Base-by-base conservation (phyloP, 2,329 filamentous ascomycete genomes). In the Aspergillus sclerotialis region DNA sequence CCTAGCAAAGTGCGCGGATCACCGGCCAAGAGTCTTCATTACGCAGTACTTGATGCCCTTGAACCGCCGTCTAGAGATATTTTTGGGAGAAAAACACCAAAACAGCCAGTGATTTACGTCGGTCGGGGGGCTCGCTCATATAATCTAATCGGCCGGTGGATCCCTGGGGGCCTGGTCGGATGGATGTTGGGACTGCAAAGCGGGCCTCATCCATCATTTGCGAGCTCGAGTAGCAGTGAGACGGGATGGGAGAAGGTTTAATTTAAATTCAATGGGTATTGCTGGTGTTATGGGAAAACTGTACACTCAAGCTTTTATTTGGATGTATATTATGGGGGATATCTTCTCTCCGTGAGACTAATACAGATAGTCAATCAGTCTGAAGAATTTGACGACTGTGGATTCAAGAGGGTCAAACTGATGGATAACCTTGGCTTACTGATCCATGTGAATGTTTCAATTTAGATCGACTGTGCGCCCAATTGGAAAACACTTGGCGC, bases 1-100 rank as follows among this genome's bases (percentile, higher is more conserved):
- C 56, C 63, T 8, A 60, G 58, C 38, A 49, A 50, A 4, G 50
- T 64, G 19, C 75, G 73, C 32, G 84, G 84, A 24, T 88, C 80
- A 41, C 80, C 82, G 3, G 69, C 94, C 29, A 73, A 85, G 19
- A 80, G 84, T 43, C 72, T 98, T 35, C 85, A 96, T 62, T 82
- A 87, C 53, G 80, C 84, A 2, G 82, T 98, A 7, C 93, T 95
- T 56, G 90, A 96, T 56, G 85, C 92, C 21, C 75, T 96, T 35
- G 81, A 85, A 44, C 60, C 63, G 8, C 40, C 56, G 2, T 50
- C 56, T 11, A 62, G 56, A 32, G 55, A 59, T 30, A 51, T 63
- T 2, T 59, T 68, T 34, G 63, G 64, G n/a, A 42, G 43, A 11
- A 55, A 51, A 25, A 50, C 52, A 8, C 48, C 53, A 12, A 61